Evolutionary conservation across 1,139 yeast genomes (phyloP).

Genomic region (Zygosaccharomyces pseudobailii): DNA sequence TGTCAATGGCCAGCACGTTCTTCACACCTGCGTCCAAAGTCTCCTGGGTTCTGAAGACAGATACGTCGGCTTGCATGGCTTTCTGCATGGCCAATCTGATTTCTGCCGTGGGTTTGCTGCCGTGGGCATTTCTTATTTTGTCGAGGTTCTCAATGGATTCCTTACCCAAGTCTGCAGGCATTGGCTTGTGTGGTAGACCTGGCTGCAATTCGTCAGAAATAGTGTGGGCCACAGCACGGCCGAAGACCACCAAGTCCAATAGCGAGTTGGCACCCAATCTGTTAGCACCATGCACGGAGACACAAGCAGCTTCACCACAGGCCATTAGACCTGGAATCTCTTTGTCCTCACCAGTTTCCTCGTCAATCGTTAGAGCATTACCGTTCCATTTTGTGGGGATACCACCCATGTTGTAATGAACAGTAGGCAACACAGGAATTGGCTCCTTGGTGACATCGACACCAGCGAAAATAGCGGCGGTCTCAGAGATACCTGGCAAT

Average conservation of each 20-base stretch:
- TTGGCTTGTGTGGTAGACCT: conserved; percentile 75
- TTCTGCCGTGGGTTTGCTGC: conserved; percentile 77
- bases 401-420: conserved; percentile 99
- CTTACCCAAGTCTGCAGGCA: conserved; percentile 81
- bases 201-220: conserved; percentile 82
- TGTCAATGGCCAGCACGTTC: conserved; percentile 72
- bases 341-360: conserved; percentile 76
- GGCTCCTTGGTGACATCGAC: conserved; percentile 99
- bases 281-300: conserved; percentile 98
- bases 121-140: conserved; percentile 77
- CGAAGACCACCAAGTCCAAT: conserved; percentile 93
- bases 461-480: conserved; percentile 98
- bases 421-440: conserved; percentile 96
- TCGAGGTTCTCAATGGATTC: conserved; percentile 91
- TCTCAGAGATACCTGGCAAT: conserved; percentile 98
- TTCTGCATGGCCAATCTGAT: conserved; percentile 91
- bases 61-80: conserved; percentile 95
- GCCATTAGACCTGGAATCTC: conserved; percentile 93
- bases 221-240: conserved; percentile 96
- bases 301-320: conserved; percentile 99
- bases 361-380: conserved; percentile 82
- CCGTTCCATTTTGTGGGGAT: conserved; percentile 97
- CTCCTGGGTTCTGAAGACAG: conserved; percentile 93
- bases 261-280: conserved; percentile 99
- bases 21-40: conserved; percentile 89